These are phyloP conservation scores for Magnaporthiopsis incrustans DNA, from an alignment of 2,329 filamentous ascomycete genomes.

Conservation along the genomic window DNA sequence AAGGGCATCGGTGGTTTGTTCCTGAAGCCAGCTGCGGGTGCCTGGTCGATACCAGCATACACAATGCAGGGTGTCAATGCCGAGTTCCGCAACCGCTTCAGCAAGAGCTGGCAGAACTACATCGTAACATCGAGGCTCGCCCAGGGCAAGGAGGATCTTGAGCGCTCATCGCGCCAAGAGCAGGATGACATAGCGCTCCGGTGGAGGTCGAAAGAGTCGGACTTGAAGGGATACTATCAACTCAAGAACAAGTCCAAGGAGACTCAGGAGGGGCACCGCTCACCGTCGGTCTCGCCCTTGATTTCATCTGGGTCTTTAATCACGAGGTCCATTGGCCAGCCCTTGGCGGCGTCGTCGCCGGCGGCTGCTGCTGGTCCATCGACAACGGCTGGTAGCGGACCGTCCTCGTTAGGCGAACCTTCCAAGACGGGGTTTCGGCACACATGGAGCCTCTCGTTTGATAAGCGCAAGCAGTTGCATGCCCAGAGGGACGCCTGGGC, in stretches of 20 bases:
- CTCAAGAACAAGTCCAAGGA: conserved; percentile 33
- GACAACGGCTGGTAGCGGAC: background rate
- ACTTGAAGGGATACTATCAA: conserved; percentile 53
- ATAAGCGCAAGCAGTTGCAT: conserved; percentile 43
- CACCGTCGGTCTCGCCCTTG: conserved; percentile 11
- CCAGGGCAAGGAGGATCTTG: conserved; percentile 64
- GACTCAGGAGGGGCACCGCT: background rate
- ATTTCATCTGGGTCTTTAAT: no score
- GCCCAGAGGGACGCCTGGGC: conserved; percentile 36
- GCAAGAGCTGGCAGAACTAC: conserved; percentile 58
- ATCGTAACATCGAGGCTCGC: conserved; percentile 42
- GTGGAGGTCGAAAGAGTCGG: conserved; percentile 54
- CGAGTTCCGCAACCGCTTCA: conserved; percentile 63
- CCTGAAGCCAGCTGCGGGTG: conserved; percentile 69
- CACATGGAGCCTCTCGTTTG: conserved; percentile 38
- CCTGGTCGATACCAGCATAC: conserved; percentile 71
- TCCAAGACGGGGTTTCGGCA: conserved; percentile 39
- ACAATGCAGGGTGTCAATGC: conserved; percentile 76
- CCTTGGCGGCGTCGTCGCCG: conserved; percentile 20
- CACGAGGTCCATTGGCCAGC: no score
- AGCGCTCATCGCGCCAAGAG: conserved; percentile 46
- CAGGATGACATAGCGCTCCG: conserved; percentile 53
- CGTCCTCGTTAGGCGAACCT: conserved; percentile 10
- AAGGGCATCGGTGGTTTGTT: conserved; percentile 76
- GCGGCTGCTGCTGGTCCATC: conserved; percentile 12